These are phyloP conservation scores for Trichophaea hybrida DNA, from an alignment of 2,329 filamentous ascomycete genomes.

Conservation along the genomic window DNA sequence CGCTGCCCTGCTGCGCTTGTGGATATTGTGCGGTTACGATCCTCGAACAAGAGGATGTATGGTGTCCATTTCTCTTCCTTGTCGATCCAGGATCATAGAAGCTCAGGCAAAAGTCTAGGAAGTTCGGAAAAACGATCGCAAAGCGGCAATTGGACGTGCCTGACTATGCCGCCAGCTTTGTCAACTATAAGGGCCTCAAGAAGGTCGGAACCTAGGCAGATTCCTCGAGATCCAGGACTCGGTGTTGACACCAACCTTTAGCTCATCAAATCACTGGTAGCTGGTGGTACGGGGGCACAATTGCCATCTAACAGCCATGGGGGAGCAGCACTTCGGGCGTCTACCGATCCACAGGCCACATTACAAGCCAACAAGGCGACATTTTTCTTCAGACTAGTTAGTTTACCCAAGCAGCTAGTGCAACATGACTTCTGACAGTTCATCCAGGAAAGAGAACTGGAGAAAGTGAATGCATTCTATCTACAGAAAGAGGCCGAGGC, in stretches of 20 bases:
- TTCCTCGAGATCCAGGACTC: background rate
- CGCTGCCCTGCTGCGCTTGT: background rate
- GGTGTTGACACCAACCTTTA: constrained; percentile 32
- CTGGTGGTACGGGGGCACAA: constrained; percentile 42
- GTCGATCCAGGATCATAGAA: background rate
- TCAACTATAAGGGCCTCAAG: constrained; percentile 98
- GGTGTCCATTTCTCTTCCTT: background rate
- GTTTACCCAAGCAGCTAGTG: constrained; percentile 27
- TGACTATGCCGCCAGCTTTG: constrained; percentile 97
- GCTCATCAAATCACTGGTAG: constrained; percentile 97
- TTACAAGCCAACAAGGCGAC: constrained; percentile 95
- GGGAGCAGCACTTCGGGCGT: constrained; percentile 24
- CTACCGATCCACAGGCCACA: constrained; percentile 62
- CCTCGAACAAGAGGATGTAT: background rate
- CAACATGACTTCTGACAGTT: constrained; percentile 30
- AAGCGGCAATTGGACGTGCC: constrained; percentile 97
- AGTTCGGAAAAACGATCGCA: constrained; percentile 99
- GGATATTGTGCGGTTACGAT: background rate
- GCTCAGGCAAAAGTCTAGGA: constrained; percentile 44
- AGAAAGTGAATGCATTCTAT: constrained; percentile 97
- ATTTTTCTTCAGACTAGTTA: constrained; percentile 93
- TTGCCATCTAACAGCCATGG: constrained; percentile 9
- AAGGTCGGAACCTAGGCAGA: constrained; percentile 51
- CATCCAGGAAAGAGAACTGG: constrained; percentile 77
- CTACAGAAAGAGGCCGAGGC: constrained; percentile 97